phyloP scores from a whole-genome alignment of 2,329 filamentous ascomycete genomes.

The Drechslera avenae region DNA sequence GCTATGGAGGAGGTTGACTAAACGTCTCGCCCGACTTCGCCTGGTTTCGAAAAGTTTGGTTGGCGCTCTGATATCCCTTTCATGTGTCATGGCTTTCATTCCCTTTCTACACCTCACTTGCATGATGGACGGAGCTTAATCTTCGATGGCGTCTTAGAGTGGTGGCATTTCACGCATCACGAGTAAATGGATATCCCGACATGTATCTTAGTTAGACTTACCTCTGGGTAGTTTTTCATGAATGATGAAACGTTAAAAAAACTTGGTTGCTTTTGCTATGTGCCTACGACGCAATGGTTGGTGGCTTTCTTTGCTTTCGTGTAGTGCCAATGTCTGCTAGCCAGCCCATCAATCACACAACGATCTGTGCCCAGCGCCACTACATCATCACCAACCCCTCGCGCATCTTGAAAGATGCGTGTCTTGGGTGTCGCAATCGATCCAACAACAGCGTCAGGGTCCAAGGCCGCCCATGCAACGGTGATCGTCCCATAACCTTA shows the following conservation, averaged over 20 bases:
- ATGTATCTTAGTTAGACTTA: slow-evolving; percentile 43
- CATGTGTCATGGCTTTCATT: slow-evolving; percentile 47
- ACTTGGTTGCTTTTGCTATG: background rate
- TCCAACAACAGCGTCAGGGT: slow-evolving; percentile 14
- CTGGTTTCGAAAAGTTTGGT: slow-evolving; percentile 45
- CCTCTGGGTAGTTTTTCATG: slow-evolving; percentile 36
- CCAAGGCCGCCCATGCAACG: slow-evolving; percentile 12
- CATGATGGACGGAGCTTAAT: slow-evolving; percentile 38
- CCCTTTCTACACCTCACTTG: slow-evolving; percentile 39
- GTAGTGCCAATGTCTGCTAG: background rate
- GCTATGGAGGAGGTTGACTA: slow-evolving; percentile 99
- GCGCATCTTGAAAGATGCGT: background rate
- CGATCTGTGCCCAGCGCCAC: background rate
- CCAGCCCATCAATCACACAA: background rate
- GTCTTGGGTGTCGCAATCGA: background rate
- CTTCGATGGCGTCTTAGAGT: slow-evolving; percentile 45
- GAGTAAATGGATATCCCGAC: slow-evolving; percentile 44
- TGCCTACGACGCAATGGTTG: background rate
- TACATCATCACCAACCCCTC: background rate
- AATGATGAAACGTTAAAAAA: slow-evolving; percentile 40
- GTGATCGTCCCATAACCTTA: slow-evolving; percentile 19
- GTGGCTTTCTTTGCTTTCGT: background rate
- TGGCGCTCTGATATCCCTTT: slow-evolving; percentile 48
- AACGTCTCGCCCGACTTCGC: slow-evolving; percentile 31
- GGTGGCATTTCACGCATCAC: slow-evolving; percentile 39